Evolutionary conservation across 331 rosid species (phyloP).

Genomic region (Saraca asoca): DNA sequence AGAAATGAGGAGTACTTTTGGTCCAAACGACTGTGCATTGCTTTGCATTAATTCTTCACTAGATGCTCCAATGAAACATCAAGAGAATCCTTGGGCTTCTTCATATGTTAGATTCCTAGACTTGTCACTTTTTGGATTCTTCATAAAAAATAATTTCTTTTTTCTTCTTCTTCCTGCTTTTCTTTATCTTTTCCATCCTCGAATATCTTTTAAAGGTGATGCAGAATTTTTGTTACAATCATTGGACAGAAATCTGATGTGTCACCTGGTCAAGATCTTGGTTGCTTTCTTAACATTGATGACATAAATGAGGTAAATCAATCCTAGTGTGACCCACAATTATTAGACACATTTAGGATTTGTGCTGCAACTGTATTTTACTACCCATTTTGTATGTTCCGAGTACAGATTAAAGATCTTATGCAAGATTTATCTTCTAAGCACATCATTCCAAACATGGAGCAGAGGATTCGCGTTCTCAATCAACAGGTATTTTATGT

Average conservation of each 20-base stretch:
- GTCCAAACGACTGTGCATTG: conserved; percentile 68
- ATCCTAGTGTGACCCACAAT: conserved; percentile 28
- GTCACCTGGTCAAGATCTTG: conserved; percentile 55
- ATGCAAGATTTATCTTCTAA: conserved; percentile 88
- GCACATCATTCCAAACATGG: conserved; percentile 92
- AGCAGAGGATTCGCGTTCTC: conserved; percentile 83
- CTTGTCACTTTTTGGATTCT: conserved; percentile 21
- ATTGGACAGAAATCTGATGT: conserved; percentile 58
- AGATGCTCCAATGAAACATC: conserved; percentile 59
- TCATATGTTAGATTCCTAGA: conserved; percentile 57
- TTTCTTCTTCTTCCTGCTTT: conserved; percentile 14
- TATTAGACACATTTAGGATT: conserved; percentile 29
- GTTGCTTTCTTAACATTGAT: conserved; percentile 71
- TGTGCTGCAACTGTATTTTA: conserved; percentile 42
- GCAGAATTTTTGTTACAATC: conserved; percentile 23
- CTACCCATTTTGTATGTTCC: conserved; percentile 42
- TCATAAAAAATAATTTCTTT: conserved; percentile 13
- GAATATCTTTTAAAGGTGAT: conserved; percentile 4
- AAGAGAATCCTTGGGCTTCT: conserved; percentile 78
- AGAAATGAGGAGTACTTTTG: conserved; percentile 85
- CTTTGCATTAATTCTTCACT: conserved; percentile 81
- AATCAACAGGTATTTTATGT: conserved; percentile 76
- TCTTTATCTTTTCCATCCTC: conserved; percentile 19
- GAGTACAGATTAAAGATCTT: conserved; percentile 73
- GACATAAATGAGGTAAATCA: conserved; percentile 67